Conservation (phyloP, 441 rosid genomes). For the Adansonia madagascariensis region DNA sequence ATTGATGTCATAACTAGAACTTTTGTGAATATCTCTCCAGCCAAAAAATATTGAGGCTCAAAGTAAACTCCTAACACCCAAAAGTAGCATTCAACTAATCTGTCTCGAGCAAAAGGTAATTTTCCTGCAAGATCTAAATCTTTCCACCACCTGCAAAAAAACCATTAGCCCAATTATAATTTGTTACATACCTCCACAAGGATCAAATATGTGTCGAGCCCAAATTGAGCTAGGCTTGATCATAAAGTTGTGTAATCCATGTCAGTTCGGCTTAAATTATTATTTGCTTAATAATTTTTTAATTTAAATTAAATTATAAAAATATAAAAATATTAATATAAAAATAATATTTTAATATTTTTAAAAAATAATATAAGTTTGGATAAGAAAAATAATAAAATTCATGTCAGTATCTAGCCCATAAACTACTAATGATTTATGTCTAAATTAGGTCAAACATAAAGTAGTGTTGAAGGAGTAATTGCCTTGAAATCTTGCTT, state of each 20-base stretch:
- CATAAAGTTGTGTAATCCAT: neutral
- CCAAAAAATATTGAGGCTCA: conserved; percentile 30
- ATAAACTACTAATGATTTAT: too few species aligned
- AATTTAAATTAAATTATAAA: too few species aligned
- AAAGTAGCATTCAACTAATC: neutral
- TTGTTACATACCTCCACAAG: too few species aligned
- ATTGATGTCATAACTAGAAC: neutral
- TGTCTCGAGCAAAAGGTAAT: conserved; percentile 30
- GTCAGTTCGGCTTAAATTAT: neutral
- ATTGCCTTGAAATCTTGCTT: neutral
- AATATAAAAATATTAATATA: too few species aligned
- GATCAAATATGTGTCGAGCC: too few species aligned
- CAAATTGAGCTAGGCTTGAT: too few species aligned
- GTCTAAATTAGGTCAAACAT: neutral
- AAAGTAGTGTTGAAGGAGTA: neutral
- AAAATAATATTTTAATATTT: too few species aligned
- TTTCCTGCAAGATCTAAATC: conserved; percentile 20
- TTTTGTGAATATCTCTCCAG: conserved; percentile 17
- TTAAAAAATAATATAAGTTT: too few species aligned
- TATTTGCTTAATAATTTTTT: too few species aligned
- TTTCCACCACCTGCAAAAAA: conserved; percentile 36
- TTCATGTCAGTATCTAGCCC: too few species aligned
- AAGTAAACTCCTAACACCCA: conserved; percentile 29
- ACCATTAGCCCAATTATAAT: neutral
- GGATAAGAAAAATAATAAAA: too few species aligned